Percentiles rank a stretch among this genome's conserved stretches.
Conservation (phyloP, 192 early-diverging fungal species). For the Endogone sp. region DNA sequence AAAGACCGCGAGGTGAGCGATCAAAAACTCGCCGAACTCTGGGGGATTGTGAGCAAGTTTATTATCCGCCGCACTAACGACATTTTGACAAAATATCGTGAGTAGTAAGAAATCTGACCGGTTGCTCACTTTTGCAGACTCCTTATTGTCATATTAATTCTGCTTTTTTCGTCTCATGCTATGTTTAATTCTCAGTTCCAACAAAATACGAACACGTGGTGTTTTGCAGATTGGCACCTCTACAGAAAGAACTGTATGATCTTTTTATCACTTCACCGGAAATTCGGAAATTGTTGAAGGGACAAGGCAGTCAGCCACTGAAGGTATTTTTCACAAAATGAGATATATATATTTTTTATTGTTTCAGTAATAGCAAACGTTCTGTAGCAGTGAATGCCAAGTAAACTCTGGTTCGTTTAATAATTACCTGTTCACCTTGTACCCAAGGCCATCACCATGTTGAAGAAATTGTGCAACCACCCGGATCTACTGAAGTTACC, state of each 20-base stretch:
- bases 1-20: constrained; percentile 76
- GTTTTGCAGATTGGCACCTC: constrained; percentile 77
- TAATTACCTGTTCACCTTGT: background rate
- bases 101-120: constrained; percentile 49
- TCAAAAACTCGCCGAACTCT: constrained; percentile 80
- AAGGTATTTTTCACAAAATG: constrained; percentile 44
- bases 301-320: constrained; percentile 78
- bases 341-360: background rate
- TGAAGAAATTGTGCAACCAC: constrained; percentile 98
- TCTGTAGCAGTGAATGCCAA: no score
- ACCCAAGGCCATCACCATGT: constrained; percentile 70
- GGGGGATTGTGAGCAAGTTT: constrained; percentile 85
- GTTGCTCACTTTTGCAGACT: background rate
- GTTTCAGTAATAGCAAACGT: background rate
- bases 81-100: constrained; percentile 93
- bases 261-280: constrained; percentile 67
- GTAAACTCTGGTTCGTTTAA: no score
- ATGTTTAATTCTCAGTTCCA: constrained; percentile 82
- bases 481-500: constrained; percentile 80
- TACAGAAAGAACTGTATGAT: constrained; percentile 82
- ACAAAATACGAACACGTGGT: constrained; percentile 98
- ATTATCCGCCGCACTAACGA: constrained; percentile 98
- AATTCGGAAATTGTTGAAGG: constrained; percentile 67
- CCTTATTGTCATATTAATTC: background rate
- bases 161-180: background rate